Conservation (phyloP, 768 basidiomycete species). For the Lentinula edodes region DNA sequence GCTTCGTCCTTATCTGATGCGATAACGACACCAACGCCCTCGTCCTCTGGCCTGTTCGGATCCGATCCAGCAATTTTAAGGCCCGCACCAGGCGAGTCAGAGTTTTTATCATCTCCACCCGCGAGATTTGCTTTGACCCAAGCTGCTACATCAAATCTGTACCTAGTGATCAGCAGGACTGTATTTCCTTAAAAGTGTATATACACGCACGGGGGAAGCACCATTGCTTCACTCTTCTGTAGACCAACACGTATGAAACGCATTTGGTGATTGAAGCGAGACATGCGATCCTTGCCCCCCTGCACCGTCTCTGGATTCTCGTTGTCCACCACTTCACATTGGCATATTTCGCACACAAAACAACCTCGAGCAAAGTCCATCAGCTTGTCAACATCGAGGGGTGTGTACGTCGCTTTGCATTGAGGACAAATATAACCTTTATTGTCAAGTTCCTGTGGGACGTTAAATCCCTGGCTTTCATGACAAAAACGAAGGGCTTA, state of each 20-base stretch:
- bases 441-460: constrained; percentile 81
- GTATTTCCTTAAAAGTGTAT: neutral
- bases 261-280: constrained; percentile 90
- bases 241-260: constrained; percentile 82
- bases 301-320: constrained; percentile 82
- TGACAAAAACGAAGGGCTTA: constrained; percentile 19
- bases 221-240: constrained; percentile 84
- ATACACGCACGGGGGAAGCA: constrained; percentile 67
- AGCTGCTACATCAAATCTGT: constrained; percentile 73
- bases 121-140: constrained; percentile 76
- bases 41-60: constrained; percentile 55
- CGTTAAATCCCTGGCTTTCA: neutral
- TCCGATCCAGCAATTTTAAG: constrained; percentile 73
- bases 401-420: constrained; percentile 78
- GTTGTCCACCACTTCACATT: constrained; percentile 83
- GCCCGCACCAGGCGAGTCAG: constrained; percentile 44
- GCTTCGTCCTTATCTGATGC: constrained; percentile 86
- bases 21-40: constrained; percentile 82
- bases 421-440: constrained; percentile 96
- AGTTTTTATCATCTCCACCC: constrained; percentile 57
- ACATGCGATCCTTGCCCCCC: constrained; percentile 93
- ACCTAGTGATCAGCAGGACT: constrained; percentile 5
- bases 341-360: constrained; percentile 86
- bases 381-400: constrained; percentile 80
- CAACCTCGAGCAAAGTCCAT: constrained; percentile 63